Conservation (phyloP, 2,329 filamentous ascomycete species). For the Fusarium sp. region DNA sequence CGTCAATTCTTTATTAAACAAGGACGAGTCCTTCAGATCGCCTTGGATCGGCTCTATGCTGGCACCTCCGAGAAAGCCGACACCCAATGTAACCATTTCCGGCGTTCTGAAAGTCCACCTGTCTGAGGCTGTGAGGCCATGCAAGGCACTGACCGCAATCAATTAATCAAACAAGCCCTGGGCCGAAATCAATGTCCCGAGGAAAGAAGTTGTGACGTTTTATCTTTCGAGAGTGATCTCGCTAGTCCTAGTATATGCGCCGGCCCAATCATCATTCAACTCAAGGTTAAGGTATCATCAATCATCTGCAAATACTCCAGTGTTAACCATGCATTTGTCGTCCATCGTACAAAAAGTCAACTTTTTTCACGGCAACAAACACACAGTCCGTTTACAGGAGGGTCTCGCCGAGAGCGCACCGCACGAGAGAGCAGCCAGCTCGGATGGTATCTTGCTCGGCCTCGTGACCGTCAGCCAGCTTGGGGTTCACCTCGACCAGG, state of each 20-base stretch:
- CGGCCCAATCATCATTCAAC: constrained; percentile 47
- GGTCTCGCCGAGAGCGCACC: constrained; percentile 93
- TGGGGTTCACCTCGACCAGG: constrained; percentile 86
- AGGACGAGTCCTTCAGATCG: background rate
- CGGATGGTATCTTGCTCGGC: constrained; percentile 90
- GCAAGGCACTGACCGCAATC: background rate
- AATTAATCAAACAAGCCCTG: background rate
- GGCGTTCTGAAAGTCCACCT: background rate
- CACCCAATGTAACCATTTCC: background rate
- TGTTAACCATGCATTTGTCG: constrained; percentile 27
- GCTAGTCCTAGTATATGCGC: constrained; percentile 44
- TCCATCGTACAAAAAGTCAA: constrained; percentile 20
- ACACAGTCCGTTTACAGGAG: constrained; percentile 71
- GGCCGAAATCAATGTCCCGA: constrained; percentile 13
- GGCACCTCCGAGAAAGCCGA: background rate
- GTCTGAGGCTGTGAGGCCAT: background rate
- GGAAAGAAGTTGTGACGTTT: constrained; percentile 47
- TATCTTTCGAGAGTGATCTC: constrained; percentile 50
- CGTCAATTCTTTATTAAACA: background rate
- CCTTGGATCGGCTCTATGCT: background rate
- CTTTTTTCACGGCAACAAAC: background rate
- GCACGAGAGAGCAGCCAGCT: constrained; percentile 90
- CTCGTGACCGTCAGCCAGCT: constrained; percentile 72
- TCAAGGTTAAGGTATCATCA: constrained; percentile 44
- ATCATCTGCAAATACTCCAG: constrained; percentile 36